Evolutionary conservation across 768 basidiomycete species (phyloP).

Genomic region (Termitomyces sp.): DNA sequence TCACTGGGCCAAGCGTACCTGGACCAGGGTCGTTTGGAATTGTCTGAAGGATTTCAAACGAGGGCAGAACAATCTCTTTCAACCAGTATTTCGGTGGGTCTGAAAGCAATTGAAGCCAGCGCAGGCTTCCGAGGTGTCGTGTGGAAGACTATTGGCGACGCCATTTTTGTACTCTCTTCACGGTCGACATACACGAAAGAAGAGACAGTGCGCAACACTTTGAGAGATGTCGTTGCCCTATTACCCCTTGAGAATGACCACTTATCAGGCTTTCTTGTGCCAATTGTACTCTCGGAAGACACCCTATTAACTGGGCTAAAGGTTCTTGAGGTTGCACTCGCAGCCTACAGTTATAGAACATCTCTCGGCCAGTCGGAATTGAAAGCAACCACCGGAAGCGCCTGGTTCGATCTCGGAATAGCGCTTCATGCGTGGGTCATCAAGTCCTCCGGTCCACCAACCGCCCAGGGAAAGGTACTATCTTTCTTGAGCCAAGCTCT

Average conservation of each 20-base stretch:
- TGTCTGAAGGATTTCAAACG: conserved; percentile 61
- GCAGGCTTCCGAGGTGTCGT: conserved; percentile 62
- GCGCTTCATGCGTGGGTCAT: conserved; percentile 47
- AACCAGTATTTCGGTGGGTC: conserved; percentile 45
- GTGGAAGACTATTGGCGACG: conserved; percentile 86
- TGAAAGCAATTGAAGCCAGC: conserved; percentile 42
- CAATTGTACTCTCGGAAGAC: conserved; percentile 19
- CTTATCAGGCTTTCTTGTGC: conserved; percentile 33
- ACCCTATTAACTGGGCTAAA: conserved; percentile 24
- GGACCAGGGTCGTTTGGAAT: conserved; percentile 61
- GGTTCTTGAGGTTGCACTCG: conserved; percentile 46
- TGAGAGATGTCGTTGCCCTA: conserved; percentile 29
- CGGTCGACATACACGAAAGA: conserved; percentile 44
- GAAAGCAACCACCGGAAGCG: conserved; percentile 39
- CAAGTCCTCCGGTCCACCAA: conserved; percentile 22
- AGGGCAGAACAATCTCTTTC: conserved; percentile 73
- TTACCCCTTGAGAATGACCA: conserved; percentile 34
- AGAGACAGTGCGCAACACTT: conserved; percentile 24
- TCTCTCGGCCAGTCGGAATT: conserved; percentile 50
- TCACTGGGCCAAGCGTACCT: conserved; percentile 70
- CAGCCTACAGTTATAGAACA: conserved; percentile 56
- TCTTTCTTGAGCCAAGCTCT: conserved; percentile 66
- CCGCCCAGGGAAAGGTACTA: conserved; percentile 35
- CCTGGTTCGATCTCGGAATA: conserved; percentile 71
- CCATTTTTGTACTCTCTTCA: conserved; percentile 58